Percentiles rank a stretch among this genome's conserved stretches.
Evolutionary conservation across 805 yeast genomes (phyloP).

Genomic region (Jamesozyma hellenica): DNA sequence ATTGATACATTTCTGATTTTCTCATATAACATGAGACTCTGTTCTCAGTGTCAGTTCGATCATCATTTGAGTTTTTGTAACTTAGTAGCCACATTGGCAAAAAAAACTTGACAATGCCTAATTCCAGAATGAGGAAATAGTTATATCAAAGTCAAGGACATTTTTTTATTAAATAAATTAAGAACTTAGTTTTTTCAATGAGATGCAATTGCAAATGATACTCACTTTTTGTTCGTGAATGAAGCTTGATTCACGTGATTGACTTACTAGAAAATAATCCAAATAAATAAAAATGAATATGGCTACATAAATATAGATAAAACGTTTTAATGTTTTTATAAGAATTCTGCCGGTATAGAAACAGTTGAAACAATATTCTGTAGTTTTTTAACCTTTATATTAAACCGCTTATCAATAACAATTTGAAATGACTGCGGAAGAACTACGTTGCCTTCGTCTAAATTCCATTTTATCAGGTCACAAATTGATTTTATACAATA

Average conservation of each 20-base stretch:
- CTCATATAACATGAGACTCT: constrained; percentile 13
- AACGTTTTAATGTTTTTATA: neutral
- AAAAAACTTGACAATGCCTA: too few species aligned
- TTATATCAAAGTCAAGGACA: too few species aligned
- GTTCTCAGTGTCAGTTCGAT: constrained; percentile 8
- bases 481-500: constrained; percentile 15
- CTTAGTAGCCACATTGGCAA: constrained; percentile 18
- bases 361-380: constrained; percentile 10
- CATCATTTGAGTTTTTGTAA: constrained; percentile 14
- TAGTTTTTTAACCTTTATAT: constrained; percentile 9
- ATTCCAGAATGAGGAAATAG: too few species aligned
- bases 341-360: neutral
- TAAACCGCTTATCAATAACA: constrained; percentile 8
- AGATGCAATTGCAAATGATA: too few species aligned
- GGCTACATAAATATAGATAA: neutral
- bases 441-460: neutral
- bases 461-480: constrained; percentile 6
- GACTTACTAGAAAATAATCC: too few species aligned
- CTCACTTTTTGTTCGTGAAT: too few species aligned
- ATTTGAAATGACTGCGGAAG: constrained; percentile 14
- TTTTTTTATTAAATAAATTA: too few species aligned
- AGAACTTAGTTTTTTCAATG: too few species aligned
- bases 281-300: too few species aligned
- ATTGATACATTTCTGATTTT: constrained; percentile 7
- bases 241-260: too few species aligned